Percentiles rank a stretch among this genome's conserved stretches.
Evolutionary conservation across 2,329 filamentous ascomycete species (phyloP).

Genomic region (Aspergillus chevalieri): DNA sequence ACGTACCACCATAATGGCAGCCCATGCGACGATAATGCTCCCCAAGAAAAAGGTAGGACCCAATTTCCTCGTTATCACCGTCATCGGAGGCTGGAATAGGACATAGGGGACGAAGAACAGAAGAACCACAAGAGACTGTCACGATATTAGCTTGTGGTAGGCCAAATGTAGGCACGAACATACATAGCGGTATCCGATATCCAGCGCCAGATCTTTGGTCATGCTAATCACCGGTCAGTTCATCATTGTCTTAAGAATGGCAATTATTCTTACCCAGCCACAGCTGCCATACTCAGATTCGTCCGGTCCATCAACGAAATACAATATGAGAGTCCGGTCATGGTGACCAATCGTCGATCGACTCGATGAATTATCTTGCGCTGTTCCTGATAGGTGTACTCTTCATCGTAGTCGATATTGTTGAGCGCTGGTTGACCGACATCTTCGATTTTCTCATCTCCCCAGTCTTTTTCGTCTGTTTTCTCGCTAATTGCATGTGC

Average conservation of each 20-base stretch:
- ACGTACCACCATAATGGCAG: slow-evolving; percentile 22
- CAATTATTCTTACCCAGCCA: slow-evolving; percentile 56
- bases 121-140: slow-evolving; percentile 16
- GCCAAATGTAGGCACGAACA: neutral
- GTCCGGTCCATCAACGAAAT: slow-evolving; percentile 73
- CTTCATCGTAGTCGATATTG: slow-evolving; percentile 16
- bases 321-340: slow-evolving; percentile 64
- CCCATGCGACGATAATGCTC: slow-evolving; percentile 25
- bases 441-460: slow-evolving; percentile 10
- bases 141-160: neutral
- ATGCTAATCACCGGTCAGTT: slow-evolving; percentile 61
- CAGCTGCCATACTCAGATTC: slow-evolving; percentile 62
- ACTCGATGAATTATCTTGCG: slow-evolving; percentile 62
- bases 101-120: slow-evolving; percentile 30
- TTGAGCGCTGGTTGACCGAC: slow-evolving; percentile 7
- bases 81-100: slow-evolving; percentile 26
- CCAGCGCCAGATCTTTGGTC: slow-evolving; percentile 22
- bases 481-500: slow-evolving; percentile 4
- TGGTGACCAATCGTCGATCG: slow-evolving; percentile 59
- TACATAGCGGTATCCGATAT: slow-evolving; percentile 23
- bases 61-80: slow-evolving; percentile 24
- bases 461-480: slow-evolving; percentile 4
- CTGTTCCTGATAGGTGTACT: slow-evolving; percentile 57
- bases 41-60: slow-evolving; percentile 24
- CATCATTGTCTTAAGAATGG: neutral